Conservation (phyloP, 2,329 filamentous ascomycete genomes). For the Aspergillus thermomutatus region DNA sequence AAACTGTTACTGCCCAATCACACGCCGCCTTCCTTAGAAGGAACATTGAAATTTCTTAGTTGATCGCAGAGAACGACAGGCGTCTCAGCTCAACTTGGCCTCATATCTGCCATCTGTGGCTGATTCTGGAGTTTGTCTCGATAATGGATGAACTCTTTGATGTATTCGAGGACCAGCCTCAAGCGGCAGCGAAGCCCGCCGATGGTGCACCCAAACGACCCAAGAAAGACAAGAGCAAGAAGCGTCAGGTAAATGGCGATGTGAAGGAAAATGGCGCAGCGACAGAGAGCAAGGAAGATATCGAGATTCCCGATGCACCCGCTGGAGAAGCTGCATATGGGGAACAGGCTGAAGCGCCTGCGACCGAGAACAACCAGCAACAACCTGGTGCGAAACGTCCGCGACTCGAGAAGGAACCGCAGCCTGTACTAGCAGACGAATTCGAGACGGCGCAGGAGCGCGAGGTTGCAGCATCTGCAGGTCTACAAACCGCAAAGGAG, state of each 20-base stretch:
- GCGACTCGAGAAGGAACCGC: conserved; percentile 59
- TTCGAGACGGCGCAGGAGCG: conserved; percentile 94
- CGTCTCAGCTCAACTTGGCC: conserved; percentile 11
- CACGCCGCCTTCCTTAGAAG: conserved; percentile 23
- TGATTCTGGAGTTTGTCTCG: conserved; percentile 9
- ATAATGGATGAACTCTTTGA: conserved; percentile 77
- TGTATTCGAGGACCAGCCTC: conserved; percentile 69
- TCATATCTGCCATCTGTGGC: conserved; percentile 14
- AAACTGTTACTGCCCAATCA: conserved; percentile 13
- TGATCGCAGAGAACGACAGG: conserved; percentile 14
- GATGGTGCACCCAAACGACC: conserved; percentile 34
- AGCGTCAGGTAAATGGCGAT: conserved; percentile 78
- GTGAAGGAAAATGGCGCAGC: conserved; percentile 54
- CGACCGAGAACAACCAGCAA: conserved; percentile 29
- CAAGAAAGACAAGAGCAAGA: conserved; percentile 68
- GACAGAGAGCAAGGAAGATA: conserved; percentile 31
- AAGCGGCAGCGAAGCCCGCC: conserved; percentile 35
- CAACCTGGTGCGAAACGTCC: conserved; percentile 46
- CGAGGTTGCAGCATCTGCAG: conserved; percentile 78
- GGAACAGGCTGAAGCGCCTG: conserved; percentile 14
- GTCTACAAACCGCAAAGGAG: conserved; percentile 62
- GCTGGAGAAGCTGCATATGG: conserved; percentile 13
- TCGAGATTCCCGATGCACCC: conserved; percentile 17
- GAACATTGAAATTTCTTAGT: conserved; percentile 34
- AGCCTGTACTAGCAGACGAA: conserved; percentile 83